Evolutionary conservation across 345 rosid genomes (phyloP), one percentile per base, ranked within the genome.

Genomic region (Hevea brasiliensis): DNA sequence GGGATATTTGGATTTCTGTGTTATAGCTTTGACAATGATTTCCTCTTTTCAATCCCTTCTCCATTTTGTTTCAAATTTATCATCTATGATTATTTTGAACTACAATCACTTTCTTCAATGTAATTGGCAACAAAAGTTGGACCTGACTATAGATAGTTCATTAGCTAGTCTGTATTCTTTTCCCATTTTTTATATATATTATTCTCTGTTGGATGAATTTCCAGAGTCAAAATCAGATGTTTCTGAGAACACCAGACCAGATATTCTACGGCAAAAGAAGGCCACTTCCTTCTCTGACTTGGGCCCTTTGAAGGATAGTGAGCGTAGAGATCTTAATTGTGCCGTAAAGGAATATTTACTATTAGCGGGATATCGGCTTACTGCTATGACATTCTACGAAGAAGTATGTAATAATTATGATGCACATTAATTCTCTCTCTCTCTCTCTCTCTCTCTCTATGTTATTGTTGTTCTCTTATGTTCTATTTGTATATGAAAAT

Each of bases 351-450:
- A 94, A 76, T 94, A 94, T 85, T 86, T 94, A 79, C 92, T 92
- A 75, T 67, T 94, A 70, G 98, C 97, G 69, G 98, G 98, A 61
- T 94, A 92, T 76, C 86, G 97, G 80, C 92, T 92, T 76, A 87
- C 97, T 42, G 95, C 97, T 60, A 94, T 94, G 98, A 94, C 97
- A 68, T 94, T 92, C 76, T 94, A 87, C 78, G 98, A 94, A 81
- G 97, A 94, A 89, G 98, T 94, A 81, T 76, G 63, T 74, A 27
- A 37, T 18, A 77, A 12, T 60, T 65, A 41, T 44, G 53, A 61
- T 70, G 20, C 56, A 10, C 27, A 18, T 27, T 5, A 21, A 24
- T 60, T 59, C 3, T 68, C 21, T 32, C 4, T 32, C 37, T 32
- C 3, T 32, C 37, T 32, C 37, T 32, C 4, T 32, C 37, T 32